Percentiles rank a stretch among this genome's conserved stretches.
Evolutionary conservation across 2,329 filamentous ascomycete species (phyloP).

Genomic region (Achaetomium macrosporum): DNA sequence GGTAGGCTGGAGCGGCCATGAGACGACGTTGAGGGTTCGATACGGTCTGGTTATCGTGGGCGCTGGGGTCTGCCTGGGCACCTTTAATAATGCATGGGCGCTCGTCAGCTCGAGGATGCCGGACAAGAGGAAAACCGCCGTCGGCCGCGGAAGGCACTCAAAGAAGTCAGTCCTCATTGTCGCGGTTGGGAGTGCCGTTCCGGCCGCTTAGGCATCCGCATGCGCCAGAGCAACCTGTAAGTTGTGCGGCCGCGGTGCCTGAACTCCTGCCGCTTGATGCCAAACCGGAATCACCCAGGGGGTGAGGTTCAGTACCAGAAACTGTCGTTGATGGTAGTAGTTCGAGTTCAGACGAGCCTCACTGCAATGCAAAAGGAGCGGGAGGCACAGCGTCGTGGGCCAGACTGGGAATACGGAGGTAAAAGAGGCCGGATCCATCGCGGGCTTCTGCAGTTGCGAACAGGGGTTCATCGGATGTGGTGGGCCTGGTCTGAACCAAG

Average conservation of each 20-base stretch:
- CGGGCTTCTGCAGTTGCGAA: constrained; percentile 2
- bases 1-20: constrained; percentile 36
- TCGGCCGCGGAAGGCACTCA: constrained; percentile 27
- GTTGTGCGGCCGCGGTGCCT: background rate
- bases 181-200: background rate
- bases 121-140: constrained; percentile 28
- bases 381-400: constrained; percentile 17
- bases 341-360: too few relatives aligned
- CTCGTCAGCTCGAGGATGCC: constrained; percentile 23
- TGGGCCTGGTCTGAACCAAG: background rate
- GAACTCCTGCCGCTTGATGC: background rate
- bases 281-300: background rate
- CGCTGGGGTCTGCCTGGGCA: constrained; percentile 22
- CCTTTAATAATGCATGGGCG: constrained; percentile 23
- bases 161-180: constrained; percentile 27
- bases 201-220: background rate
- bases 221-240: background rate
- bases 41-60: constrained; percentile 28
- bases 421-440: background rate
- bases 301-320: too few relatives aligned
- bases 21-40: constrained; percentile 29
- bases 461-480: background rate
- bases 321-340: too few relatives aligned
- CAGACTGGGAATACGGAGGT: background rate
- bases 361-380: background rate